These are phyloP conservation scores for Cyberlindnera lachancei DNA, from an alignment of 805 yeast genomes.

Conservation along the genomic window DNA sequence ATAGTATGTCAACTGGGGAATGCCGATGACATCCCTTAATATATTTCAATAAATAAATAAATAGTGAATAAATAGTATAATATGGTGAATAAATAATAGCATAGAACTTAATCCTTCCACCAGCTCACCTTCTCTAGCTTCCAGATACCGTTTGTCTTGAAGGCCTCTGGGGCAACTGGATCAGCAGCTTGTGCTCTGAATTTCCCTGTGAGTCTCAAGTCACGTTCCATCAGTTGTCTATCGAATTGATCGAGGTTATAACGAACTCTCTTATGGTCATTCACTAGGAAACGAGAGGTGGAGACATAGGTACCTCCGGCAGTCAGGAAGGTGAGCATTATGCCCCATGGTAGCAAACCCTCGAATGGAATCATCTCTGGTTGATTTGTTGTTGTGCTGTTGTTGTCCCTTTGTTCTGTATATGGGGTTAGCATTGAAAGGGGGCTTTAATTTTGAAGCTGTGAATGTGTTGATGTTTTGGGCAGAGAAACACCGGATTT, in stretches of 20 bases:
- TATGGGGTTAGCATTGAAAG: neutral
- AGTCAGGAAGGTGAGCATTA: conserved; percentile 44
- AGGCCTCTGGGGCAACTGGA: conserved; percentile 67
- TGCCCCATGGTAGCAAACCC: conserved; percentile 55
- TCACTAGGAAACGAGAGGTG: conserved; percentile 34
- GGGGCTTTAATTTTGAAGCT: neutral
- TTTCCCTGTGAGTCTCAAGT: conserved; percentile 67
- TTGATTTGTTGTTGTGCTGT: too few relatives aligned
- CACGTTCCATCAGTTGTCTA: conserved; percentile 53
- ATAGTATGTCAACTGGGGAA: too few relatives aligned
- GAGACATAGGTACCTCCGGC: conserved; percentile 47
- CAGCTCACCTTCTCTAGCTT: conserved; percentile 23
- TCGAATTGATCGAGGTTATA: conserved; percentile 49
- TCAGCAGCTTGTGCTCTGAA: conserved; percentile 60
- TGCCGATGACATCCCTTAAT: too few relatives aligned
- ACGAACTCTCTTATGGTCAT: conserved; percentile 47
- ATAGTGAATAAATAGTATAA: conserved; percentile 1
- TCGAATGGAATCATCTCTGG: conserved; percentile 56
- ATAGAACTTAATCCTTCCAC: conserved; percentile 14
- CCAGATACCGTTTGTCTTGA: conserved; percentile 58
- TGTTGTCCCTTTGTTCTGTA: neutral
- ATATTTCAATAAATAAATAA: conserved; percentile 1
- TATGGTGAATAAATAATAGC: neutral
- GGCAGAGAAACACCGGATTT: too few relatives aligned
- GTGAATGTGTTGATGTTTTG: too few relatives aligned